Conservation (phyloP, 108 stramenopile genomes). For the Cylindrotheca closterium region DNA sequence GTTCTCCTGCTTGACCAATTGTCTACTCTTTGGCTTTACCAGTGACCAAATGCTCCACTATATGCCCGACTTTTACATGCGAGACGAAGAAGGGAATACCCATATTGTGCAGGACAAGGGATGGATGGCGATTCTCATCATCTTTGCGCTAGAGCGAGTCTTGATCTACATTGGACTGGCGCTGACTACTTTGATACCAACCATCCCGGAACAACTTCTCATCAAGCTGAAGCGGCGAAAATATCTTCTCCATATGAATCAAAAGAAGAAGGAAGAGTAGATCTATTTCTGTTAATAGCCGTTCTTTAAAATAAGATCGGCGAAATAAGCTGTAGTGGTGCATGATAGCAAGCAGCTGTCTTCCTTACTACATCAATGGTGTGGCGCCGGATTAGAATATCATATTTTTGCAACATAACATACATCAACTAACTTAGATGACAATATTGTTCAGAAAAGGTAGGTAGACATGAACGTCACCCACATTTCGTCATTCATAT, state of each 20-base stretch:
- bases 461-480: no score
- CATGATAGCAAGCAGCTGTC: no score
- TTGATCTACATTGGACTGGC: constrained; percentile 47
- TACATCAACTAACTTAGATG: no score
- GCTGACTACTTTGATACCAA: constrained; percentile 35
- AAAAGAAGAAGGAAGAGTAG: constrained; percentile 3
- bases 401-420: no score
- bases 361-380: no score
- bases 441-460: no score
- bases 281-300: no score
- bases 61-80: constrained; percentile 62
- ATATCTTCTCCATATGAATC: constrained; percentile 19
- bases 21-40: constrained; percentile 75
- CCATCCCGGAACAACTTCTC: constrained; percentile 45
- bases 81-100: constrained; percentile 37
- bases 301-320: no score
- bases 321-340: no score
- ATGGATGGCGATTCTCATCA: constrained; percentile 65
- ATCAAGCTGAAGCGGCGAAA: constrained; percentile 41
- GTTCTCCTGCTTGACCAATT: constrained; percentile 73
- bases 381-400: no score
- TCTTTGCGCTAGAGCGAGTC: constrained; percentile 73
- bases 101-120: constrained; percentile 55
- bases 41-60: constrained; percentile 73
- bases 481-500: no score